These are phyloP conservation scores for Xylaria hypoxylon DNA, from an alignment of 2,329 filamentous ascomycete species.

Conservation along the genomic window DNA sequence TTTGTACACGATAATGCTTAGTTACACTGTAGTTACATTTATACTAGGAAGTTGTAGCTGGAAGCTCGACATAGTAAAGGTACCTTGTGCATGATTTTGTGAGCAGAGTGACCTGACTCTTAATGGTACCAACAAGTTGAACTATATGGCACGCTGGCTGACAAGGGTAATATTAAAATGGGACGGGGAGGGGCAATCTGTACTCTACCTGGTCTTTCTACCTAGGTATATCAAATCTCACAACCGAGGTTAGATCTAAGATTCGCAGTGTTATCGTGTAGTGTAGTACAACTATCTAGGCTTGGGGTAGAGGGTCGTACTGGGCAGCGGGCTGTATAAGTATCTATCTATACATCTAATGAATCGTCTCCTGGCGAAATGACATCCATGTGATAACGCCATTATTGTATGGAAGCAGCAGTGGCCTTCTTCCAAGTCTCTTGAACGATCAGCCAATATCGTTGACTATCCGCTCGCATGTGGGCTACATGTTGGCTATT, in stretches of 20 bases:
- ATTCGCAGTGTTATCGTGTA: not conserved
- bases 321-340: not conserved
- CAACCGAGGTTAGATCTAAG: not conserved
- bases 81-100: not conserved
- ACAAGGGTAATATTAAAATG: not conserved
- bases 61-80: not conserved
- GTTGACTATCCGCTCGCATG: slow-evolving; percentile 56
- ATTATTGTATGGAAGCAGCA: slow-evolving; percentile 16
- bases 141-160: not conserved
- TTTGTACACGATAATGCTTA: not conserved
- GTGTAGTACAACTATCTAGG: not conserved
- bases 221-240: not conserved
- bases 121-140: not conserved
- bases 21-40: not conserved
- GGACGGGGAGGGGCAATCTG: slow-evolving; percentile 2
- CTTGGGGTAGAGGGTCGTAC: too few relatives aligned
- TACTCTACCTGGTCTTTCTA: not conserved
- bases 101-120: not conserved
- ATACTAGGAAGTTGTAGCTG: not conserved
- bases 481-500: slow-evolving; percentile 65
- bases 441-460: slow-evolving; percentile 64
- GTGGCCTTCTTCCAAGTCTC: slow-evolving; percentile 58
- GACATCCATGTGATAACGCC: not conserved
- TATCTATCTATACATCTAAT: not conserved
- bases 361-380: not conserved